Base-by-base conservation (phyloP, 805 yeast genomes). In the Nakazawaea laoshanensis region DNA sequence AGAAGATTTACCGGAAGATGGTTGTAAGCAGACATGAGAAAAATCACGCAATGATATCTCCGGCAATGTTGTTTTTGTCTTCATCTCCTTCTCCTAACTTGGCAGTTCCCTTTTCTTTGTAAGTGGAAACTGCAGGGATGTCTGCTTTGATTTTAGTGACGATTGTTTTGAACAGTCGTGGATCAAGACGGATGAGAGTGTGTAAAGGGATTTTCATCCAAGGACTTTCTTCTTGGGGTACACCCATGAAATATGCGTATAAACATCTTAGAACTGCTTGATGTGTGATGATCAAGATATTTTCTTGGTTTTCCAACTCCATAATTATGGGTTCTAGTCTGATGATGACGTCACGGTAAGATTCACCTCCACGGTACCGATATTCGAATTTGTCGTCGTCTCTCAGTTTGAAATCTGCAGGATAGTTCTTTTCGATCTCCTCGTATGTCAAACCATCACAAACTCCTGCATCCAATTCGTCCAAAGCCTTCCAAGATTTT, bases 181-280 rank as follows among this genome's bases (percentile, higher is more conserved):
- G 96, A 53, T 92, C 97, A 42, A 92, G 64, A 51, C 86, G 82
- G 48, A 92, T 92, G 53, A 92, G 62, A 0, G 98, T 92, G 52
- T 92, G 99, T 47, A 92, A 63, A 5, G 99, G 99, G 38, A 92
- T 94, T 24, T 94, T 85, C 95, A 92, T 87, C 98, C 98, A 92
- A 4, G 99, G 99, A 38, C 88, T 74, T 54, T 86, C 89, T 47
- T 89, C 96, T 55, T 89, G 97, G 4, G 96, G 96, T 13, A 92
- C 94, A 52, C 92, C 89, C 97, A 92, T 92, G 52, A 88, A 92
- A 57, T 92, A 92, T 6, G 98, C 97, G 57, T 92, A 92, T 33
- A 92, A 78, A 52, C 99, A 92, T 48, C 99, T 72, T 43, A 92
- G 65, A 8, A 92, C 97, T 0, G 97, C 97, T 59, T 92, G 99